Conservation (phyloP, 2,329 filamentous ascomycete species). For the Tolypocladium tropicale region DNA sequence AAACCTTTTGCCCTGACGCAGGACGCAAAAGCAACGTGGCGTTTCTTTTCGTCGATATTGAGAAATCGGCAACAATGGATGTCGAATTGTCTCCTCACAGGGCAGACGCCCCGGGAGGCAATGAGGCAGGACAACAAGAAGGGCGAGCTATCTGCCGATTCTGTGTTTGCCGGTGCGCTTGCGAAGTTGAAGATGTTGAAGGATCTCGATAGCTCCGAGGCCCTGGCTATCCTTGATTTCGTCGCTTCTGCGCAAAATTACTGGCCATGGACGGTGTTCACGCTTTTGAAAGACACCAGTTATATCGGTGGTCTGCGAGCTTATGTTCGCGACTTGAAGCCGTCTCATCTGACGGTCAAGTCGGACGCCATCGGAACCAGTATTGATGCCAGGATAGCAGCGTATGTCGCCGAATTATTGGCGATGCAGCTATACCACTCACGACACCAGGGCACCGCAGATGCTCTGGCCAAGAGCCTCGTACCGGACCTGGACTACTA, state of each 20-base stretch:
- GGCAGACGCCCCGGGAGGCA: conserved; percentile 70
- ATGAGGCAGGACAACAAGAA: conserved; percentile 47
- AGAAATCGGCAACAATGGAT: conserved; percentile 93
- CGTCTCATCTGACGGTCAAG: conserved; percentile 41
- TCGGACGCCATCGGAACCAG: conserved; percentile 46
- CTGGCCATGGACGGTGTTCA: conserved; percentile 89
- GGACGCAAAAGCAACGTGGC: conserved; percentile 67
- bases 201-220: conserved; percentile 52
- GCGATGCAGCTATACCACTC: conserved; percentile 85
- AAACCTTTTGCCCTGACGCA: conserved; percentile 57
- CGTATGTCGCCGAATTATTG: conserved; percentile 76
- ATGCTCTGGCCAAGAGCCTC: conserved; percentile 57
- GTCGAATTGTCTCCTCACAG: conserved; percentile 84
- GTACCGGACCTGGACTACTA: conserved; percentile 71
- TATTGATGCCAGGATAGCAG: conserved; percentile 60
- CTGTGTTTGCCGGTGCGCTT: conserved; percentile 66
- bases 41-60: conserved; percentile 75
- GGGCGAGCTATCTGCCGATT: conserved; percentile 39
- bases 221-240: conserved; percentile 73
- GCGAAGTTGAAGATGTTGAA: conserved; percentile 57
- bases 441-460: conserved; percentile 61
- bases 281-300: conserved; percentile 59
- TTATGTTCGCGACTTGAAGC: conserved; percentile 52
- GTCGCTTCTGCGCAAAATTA: conserved; percentile 82
- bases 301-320: conserved; percentile 65